Base-by-base conservation (phyloP, 2,329 filamentous ascomycete genomes). In the Stenocarpella maydis region DNA sequence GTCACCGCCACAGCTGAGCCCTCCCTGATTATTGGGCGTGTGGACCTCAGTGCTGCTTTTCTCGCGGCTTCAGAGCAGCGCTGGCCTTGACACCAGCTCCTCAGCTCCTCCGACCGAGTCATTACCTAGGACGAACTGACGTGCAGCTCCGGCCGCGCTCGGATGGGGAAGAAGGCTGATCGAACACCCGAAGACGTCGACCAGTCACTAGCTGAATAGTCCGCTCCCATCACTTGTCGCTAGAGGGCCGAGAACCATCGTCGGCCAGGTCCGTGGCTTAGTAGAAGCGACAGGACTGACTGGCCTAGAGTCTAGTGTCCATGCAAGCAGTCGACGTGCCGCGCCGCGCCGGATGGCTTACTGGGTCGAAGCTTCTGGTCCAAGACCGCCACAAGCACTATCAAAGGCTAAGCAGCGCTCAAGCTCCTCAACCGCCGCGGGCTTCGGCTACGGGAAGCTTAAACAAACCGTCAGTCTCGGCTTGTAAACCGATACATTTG, bases 321-420 rank as follows among this genome's bases (percentile, higher is more conserved):
- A 24, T 17, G 15, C 52, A 55, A 17, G 52, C 15, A 41, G 26
- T 37, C 28, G 12, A 37, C 43, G 49, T 43, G 43, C 58, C 58
- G 43, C 55, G 55, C 55, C 55, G 55, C 55, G 41, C 58, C 43
- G 28, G 43, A 28, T 24, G 14, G 58, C 28, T 12, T 49, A 9
- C 58, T 37, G 28, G 43, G 43, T 63, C 21, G 41, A 61, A 61
- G 41, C 58, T 63, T 63, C 49, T 63, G 43, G 58, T 24, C 58
- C 58, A 63, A 49, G 41, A 2, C 26, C 43, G 58, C 58, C 58
- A 24, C 58, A 14, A 63, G 58, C 26, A 37, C 43, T 47, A 37
- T 28, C 43, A 43, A 49, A 31, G 17, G 58, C 58, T 24, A 63
- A 37, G 58, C 58, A 37, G 21, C 58, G 43, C 58, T 28, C 43